These are phyloP conservation scores for Zasmidium cellare DNA, from an alignment of 2,329 filamentous ascomycete species.

Conservation along the genomic window DNA sequence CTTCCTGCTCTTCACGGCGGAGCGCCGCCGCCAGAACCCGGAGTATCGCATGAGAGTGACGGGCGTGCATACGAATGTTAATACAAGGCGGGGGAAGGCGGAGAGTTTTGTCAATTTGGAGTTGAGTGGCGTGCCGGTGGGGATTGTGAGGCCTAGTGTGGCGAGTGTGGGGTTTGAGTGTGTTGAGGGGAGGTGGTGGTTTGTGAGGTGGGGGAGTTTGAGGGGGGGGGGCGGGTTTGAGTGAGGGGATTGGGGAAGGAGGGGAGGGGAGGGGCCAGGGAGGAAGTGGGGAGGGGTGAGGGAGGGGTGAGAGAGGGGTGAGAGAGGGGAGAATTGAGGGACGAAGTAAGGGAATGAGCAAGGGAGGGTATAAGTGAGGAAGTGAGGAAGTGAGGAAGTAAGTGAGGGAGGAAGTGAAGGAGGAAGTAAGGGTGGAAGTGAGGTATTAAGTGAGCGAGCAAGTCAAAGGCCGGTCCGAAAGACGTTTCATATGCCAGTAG, in stretches of 20 bases:
- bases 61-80: neutral
- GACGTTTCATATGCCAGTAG: too few species aligned
- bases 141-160: constrained; percentile 2
- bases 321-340: too few species aligned
- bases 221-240: constrained; percentile 2
- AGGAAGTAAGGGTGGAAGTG: too few species aligned
- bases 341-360: too few species aligned
- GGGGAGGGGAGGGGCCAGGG: too few species aligned
- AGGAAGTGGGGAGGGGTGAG: too few species aligned
- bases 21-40: neutral
- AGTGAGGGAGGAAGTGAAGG: too few species aligned
- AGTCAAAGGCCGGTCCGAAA: too few species aligned
- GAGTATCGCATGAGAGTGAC: neutral
- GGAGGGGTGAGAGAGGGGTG: too few species aligned
- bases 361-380: too few species aligned
- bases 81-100: neutral
- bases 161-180: neutral
- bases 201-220: constrained; percentile 2
- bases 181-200: neutral
- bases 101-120: neutral
- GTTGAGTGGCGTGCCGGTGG: neutral
- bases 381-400: too few species aligned
- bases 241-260: neutral
- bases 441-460: too few species aligned
- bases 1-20: neutral